These are phyloP conservation scores for Porphyrellus sp. DNA, from an alignment of 1,284 basidiomycete species.

Conservation along the genomic window DNA sequence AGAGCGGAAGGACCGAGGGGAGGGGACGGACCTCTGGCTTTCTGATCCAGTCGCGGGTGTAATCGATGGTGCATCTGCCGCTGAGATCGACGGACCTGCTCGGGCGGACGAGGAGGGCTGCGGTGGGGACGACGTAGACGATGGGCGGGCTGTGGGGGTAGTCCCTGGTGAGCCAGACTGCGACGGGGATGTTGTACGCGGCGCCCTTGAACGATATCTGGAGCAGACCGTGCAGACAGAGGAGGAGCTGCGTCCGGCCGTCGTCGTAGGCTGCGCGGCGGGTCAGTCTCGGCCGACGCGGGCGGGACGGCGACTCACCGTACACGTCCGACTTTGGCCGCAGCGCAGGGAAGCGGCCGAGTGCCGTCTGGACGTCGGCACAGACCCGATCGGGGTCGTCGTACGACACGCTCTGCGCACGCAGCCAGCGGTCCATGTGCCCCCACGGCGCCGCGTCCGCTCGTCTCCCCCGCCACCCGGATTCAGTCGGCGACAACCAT, in stretches of 20 bases:
- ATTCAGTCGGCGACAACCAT: constrained; percentile 6
- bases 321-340: constrained; percentile 91
- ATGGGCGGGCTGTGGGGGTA: constrained; percentile 84
- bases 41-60: constrained; percentile 73
- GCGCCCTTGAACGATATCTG: constrained; percentile 78
- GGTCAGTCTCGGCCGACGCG: constrained; percentile 3
- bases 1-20: constrained; percentile 14
- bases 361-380: constrained; percentile 63
- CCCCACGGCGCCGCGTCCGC: not conserved
- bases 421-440: constrained; percentile 61
- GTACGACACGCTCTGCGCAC: constrained; percentile 60
- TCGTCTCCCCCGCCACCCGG: not conserved
- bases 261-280: constrained; percentile 81
- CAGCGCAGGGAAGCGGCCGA: constrained; percentile 63
- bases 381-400: constrained; percentile 51
- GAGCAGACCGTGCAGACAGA: constrained; percentile 88
- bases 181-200: constrained; percentile 92
- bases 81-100: constrained; percentile 79
- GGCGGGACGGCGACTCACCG: constrained; percentile 51
- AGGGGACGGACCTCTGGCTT: constrained; percentile 74
- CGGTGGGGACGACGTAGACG: constrained; percentile 93
- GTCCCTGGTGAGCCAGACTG: constrained; percentile 82
- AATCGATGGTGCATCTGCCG: constrained; percentile 70
- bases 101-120: constrained; percentile 85
- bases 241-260: constrained; percentile 86